phyloP scores from a whole-genome alignment of 2,329 filamentous ascomycete genomes.

The Exophiala sp. region DNA sequence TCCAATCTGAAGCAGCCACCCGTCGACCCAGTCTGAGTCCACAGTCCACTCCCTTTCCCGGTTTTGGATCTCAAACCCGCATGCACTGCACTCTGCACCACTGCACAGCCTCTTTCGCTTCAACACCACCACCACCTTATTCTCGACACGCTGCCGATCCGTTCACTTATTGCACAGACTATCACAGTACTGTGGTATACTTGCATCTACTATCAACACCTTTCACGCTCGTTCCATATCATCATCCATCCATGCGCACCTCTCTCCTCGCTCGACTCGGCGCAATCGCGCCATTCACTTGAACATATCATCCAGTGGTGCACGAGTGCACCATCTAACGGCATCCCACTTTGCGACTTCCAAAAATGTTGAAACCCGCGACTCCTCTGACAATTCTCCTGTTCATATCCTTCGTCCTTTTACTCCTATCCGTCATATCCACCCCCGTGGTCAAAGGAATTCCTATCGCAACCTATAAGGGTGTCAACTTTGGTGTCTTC shows the following conservation, averaged over 20 bases:
- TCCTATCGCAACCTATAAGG: slow-evolving; percentile 72
- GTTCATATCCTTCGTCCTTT: slow-evolving; percentile 75
- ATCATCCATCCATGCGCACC: slow-evolving; percentile 12
- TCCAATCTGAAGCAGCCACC: no score
- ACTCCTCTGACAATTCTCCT: slow-evolving; percentile 86
- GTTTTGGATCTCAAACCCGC: no score
- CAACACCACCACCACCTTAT: no score
- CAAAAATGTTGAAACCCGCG: slow-evolving; percentile 75
- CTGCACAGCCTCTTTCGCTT: no score
- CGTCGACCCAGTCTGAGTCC: no score
- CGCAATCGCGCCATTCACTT: slow-evolving; percentile 15
- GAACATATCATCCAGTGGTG: neutral
- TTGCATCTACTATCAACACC: no score
- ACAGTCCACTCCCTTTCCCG: no score
- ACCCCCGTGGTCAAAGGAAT: slow-evolving; percentile 84
- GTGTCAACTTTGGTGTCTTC: slow-evolving; percentile 85
- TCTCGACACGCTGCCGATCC: no score
- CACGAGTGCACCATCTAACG: neutral
- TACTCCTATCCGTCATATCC: slow-evolving; percentile 84
- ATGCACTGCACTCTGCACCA: no score
- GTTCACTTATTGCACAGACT: no score
- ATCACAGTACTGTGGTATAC: no score
- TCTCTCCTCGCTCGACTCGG: slow-evolving; percentile 2
- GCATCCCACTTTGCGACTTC: slow-evolving; percentile 1
- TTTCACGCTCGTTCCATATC: neutral